Base-by-base conservation (phyloP, 2,329 filamentous ascomycete species). In the Apiospora hydei region DNA sequence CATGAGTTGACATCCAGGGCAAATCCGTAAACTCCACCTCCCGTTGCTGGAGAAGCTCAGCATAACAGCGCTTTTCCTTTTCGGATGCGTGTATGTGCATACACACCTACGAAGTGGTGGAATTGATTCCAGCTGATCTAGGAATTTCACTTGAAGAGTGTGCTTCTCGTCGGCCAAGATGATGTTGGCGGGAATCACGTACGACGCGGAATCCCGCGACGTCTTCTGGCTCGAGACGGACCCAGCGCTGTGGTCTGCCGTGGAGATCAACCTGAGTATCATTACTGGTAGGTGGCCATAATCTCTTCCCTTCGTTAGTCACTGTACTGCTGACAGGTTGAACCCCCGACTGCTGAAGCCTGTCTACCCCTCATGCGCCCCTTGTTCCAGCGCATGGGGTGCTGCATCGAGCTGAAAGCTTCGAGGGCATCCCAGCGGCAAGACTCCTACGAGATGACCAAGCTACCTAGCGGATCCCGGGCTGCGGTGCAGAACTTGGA, bases 221-320 rank as follows among this genome's bases (percentile, higher is more conserved):
- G 47, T 72, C n/a, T 70, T 69, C 24, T 72, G 71, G 71, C 30
- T 49, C 57, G 51, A 72, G 61, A 68, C 49, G 1, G 68, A 51
- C 13, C 57, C 69, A 5, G 71, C 57, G 16, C 70, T 70, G 13
- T 72, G 68, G 71, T 72, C 71, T 2, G 68, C 68, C 1, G 69
- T 70, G 13, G 71, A 70, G 57, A 72, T 72, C 30, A 70, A 72
- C 46, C 24, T 72, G 7, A 72, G 71, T 34, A 38, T 72, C 61
- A 67, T 72, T 41, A 72, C 69, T 6, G 71, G 61, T 70, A 26
- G 30, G 67, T 43, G 1, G 4, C 16, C 11, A 14, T 30, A 10
- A 10, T 10, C 53, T 8, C 7, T 8, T 4, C 53, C 53, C 53
- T 21, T 47, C 18, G 7, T 21, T 21, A 47, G 1, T 21, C 3